Evolutionary conservation across 2,329 filamentous ascomycete species (phyloP).

Genomic region (Epichloe baconii): DNA sequence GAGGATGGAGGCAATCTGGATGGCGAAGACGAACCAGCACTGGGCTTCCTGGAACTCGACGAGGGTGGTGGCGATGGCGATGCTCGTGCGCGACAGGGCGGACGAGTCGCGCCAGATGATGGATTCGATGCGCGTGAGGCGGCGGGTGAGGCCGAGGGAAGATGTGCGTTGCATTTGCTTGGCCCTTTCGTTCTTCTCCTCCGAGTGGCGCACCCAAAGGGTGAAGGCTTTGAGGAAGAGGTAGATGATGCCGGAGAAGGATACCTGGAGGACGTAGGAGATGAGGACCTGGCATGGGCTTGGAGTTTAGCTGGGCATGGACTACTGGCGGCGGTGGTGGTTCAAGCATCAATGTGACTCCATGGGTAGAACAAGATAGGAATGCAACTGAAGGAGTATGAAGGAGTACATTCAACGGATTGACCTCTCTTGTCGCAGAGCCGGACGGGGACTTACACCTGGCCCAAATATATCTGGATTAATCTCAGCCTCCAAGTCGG

Average conservation of each 20-base stretch:
- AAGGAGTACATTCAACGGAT: too few relatives aligned
- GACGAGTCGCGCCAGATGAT: conserved; percentile 25
- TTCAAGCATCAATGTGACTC: too few relatives aligned
- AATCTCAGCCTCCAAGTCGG: conserved; percentile 22
- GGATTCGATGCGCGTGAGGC: conserved; percentile 21
- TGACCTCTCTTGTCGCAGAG: too few relatives aligned
- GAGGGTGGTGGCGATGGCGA: conserved; percentile 26
- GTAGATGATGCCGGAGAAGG: conserved; percentile 21
- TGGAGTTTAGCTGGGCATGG: too few relatives aligned
- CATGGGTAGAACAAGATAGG: too few relatives aligned
- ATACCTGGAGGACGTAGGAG: conserved; percentile 25
- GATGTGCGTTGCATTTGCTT: neutral
- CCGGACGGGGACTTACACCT: conserved; percentile 15
- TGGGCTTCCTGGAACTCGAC: conserved; percentile 28
- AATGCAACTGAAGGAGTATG: too few relatives aligned
- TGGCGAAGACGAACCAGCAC: conserved; percentile 26
- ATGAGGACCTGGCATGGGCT: conserved; percentile 19
- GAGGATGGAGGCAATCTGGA: conserved; percentile 27
- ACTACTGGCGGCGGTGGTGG: too few relatives aligned
- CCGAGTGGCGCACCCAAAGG: conserved; percentile 20
- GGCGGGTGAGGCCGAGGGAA: conserved; percentile 12
- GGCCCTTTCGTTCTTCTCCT: conserved; percentile 10
- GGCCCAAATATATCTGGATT: conserved; percentile 27
- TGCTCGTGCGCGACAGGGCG: conserved; percentile 23
- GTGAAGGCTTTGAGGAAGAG: conserved; percentile 22